Evolutionary conservation across 140 eudicot genomes (phyloP).

Genomic region (Cichorium intybus): DNA sequence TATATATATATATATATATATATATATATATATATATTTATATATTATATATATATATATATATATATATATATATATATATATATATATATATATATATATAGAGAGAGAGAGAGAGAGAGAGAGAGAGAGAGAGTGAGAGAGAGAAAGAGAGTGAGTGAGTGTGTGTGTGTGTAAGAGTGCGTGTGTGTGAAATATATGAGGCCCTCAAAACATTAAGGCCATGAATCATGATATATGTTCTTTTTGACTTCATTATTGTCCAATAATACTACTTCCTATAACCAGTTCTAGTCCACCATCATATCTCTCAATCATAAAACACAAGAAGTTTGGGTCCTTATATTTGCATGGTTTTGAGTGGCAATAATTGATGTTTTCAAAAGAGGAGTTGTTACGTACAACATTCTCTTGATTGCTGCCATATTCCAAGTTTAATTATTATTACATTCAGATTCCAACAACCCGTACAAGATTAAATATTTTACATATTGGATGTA

Average conservation of each 20-base stretch:
- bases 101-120: too few species aligned
- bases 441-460: not conserved
- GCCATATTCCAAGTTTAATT: constrained; percentile 12
- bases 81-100: too few species aligned
- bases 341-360: constrained; percentile 31
- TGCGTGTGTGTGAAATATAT: not conserved
- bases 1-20: too few species aligned
- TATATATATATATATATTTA: too few species aligned
- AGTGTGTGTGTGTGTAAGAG: too few species aligned
- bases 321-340: constrained; percentile 18
- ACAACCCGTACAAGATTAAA: too few species aligned
- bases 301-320: constrained; percentile 6
- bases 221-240: not conserved
- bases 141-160: too few species aligned
- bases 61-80: too few species aligned
- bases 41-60: too few species aligned
- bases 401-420: constrained; percentile 6
- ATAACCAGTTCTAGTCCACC: constrained; percentile 5
- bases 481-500: not conserved
- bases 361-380: constrained; percentile 23
- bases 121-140: too few species aligned
- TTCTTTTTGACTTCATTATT: constrained; percentile 13
- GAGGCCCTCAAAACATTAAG: not conserved
- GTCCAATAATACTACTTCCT: constrained; percentile 5
- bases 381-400: not conserved